A percentile compares a stretch with the other conserved stretches of the same genome.
Conservation (phyloP, 129 eudicot species). For the Tanacetum coccineum region DNA sequence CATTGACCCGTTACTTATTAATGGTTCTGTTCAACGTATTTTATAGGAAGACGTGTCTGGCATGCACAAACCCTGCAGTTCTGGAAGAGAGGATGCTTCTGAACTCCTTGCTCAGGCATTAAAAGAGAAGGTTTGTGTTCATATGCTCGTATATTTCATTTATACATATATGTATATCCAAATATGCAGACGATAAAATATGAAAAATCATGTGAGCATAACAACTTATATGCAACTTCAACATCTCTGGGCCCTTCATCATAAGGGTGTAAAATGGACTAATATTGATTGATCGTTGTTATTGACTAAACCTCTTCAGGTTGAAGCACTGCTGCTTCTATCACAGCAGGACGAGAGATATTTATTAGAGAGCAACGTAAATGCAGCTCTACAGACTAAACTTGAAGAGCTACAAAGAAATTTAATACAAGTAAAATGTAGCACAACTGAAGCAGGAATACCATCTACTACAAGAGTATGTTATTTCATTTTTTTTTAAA, state of each 20-base stretch:
- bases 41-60: conserved; percentile 41
- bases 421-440: conserved; percentile 55
- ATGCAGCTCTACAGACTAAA: conserved; percentile 63
- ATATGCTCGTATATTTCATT: neutral
- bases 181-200: neutral
- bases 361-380: conserved; percentile 72
- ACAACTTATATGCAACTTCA: neutral
- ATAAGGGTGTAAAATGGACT: neutral
- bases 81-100: conserved; percentile 46
- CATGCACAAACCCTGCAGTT: conserved; percentile 24
- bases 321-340: conserved; percentile 69
- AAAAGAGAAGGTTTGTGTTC: conserved; percentile 71
- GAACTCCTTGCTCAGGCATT: conserved; percentile 80
- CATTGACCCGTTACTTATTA: neutral
- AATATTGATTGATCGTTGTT: neutral
- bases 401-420: conserved; percentile 79
- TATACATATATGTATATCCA: neutral
- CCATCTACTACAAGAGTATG: conserved; percentile 63
- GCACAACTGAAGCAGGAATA: conserved; percentile 76
- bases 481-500: conserved; percentile 7
- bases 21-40: conserved; percentile 14
- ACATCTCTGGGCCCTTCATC: neutral
- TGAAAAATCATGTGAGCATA: conserved; percentile 8
- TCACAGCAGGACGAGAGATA: conserved; percentile 91
- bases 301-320: conserved; percentile 42